Evolutionary conservation across 345 rosid genomes (phyloP).

Genomic region (Clarkia xantiana): DNA sequence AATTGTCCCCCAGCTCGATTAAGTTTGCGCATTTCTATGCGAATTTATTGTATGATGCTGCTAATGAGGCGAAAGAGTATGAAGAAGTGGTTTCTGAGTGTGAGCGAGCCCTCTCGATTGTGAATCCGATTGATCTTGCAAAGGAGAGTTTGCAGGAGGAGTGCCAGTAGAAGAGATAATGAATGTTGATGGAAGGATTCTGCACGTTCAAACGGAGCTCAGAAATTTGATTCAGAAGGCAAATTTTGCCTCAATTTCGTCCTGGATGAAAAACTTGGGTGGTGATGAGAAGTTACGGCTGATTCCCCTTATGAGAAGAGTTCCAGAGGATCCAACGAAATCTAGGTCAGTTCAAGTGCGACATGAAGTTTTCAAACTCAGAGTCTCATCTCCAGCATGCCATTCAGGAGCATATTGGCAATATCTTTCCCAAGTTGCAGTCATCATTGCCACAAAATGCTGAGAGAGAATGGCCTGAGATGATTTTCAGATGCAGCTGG

Average conservation of each 20-base stretch:
- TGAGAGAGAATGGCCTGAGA: slow-evolving; percentile 52
- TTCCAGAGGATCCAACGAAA: slow-evolving; percentile 79
- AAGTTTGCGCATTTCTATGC: slow-evolving; percentile 71
- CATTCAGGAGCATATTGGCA: slow-evolving; percentile 66
- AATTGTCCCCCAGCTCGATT: slow-evolving; percentile 49
- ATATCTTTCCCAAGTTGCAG: slow-evolving; percentile 58
- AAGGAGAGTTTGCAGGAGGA: slow-evolving; percentile 72
- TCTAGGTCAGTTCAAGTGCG: slow-evolving; percentile 52
- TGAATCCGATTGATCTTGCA: slow-evolving; percentile 69
- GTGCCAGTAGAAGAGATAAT: slow-evolving; percentile 61
- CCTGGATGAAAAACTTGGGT: slow-evolving; percentile 75
- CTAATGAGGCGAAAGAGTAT: slow-evolving; percentile 56
- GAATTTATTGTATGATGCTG: slow-evolving; percentile 57
- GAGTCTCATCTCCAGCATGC: slow-evolving; percentile 72
- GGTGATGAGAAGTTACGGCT: slow-evolving; percentile 74
- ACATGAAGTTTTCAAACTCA: slow-evolving; percentile 41
- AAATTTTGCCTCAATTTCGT: slow-evolving; percentile 51
- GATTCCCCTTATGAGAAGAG: slow-evolving; percentile 57
- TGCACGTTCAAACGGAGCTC: slow-evolving; percentile 58
- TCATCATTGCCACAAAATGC: slow-evolving; percentile 57
- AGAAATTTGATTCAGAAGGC: slow-evolving; percentile 63
- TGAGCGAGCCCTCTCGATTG: slow-evolving; percentile 55
- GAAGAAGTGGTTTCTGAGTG: slow-evolving; percentile 80
- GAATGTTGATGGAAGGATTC: slow-evolving; percentile 58
- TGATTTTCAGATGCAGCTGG: slow-evolving; percentile 65